phyloP scores from a whole-genome alignment of 1,139 yeast species.

The Oligophagozyma castellii region DNA sequence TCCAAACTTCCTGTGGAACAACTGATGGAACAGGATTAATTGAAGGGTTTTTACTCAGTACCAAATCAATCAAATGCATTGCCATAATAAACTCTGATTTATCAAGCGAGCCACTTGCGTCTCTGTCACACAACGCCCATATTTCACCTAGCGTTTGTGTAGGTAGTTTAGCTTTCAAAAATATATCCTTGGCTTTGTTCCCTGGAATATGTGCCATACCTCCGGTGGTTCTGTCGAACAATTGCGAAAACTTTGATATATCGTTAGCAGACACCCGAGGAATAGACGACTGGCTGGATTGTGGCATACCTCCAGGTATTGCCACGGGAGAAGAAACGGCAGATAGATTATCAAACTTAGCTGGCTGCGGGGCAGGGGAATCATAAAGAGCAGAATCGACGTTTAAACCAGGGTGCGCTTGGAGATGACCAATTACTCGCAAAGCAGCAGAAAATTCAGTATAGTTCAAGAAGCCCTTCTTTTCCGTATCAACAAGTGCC shows the following conservation, averaged over 20 bases:
- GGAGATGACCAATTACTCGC: conserved; percentile 83
- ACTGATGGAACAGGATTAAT: conserved; percentile 54
- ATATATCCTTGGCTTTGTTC: conserved; percentile 65
- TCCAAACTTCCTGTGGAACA: conserved; percentile 59
- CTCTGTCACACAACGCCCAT: conserved; percentile 78
- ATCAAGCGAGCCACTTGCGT: conserved; percentile 56
- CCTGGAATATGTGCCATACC: conserved; percentile 50
- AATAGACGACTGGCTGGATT: conserved; percentile 24
- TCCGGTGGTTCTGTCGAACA: conserved; percentile 49
- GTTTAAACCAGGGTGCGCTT: conserved; percentile 25
- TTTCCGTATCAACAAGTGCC: conserved; percentile 79
- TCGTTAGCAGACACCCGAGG: conserved; percentile 56
- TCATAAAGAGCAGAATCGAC: conserved; percentile 17
- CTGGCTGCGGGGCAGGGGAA: conserved; percentile 13
- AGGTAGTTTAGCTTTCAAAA: conserved; percentile 77
- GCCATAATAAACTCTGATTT: conserved; percentile 76
- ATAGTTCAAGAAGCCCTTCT: conserved; percentile 74
- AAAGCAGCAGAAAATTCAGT: conserved; percentile 74
- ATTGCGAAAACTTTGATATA: conserved; percentile 53
- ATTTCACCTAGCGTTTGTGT: conserved; percentile 66
- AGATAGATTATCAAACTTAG: conserved; percentile 34
- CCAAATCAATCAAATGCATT: conserved; percentile 85
- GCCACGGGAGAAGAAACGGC: conserved; percentile 19
- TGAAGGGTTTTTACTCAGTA: conserved; percentile 53
- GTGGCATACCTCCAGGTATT: conserved; percentile 9